Conservation (phyloP, 2,329 filamentous ascomycete species). For the Alternaria dauci region DNA sequence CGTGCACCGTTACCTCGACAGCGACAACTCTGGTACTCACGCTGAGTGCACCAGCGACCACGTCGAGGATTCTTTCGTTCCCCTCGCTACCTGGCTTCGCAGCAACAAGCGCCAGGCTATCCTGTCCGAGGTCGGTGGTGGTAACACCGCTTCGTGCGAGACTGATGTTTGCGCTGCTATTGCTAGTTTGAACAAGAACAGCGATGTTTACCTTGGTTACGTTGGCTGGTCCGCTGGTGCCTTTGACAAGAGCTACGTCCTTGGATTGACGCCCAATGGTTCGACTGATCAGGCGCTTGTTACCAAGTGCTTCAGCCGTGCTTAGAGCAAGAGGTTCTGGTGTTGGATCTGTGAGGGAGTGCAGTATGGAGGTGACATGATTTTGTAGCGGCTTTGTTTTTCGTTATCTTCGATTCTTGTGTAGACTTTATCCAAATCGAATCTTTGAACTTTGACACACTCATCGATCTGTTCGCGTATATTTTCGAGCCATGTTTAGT, state of each 20-base stretch:
- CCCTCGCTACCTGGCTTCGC: slow-evolving; percentile 49
- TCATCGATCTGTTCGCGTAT: background rate
- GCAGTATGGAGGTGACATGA: background rate
- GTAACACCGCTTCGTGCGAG: slow-evolving; percentile 48
- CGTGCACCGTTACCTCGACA: slow-evolving; percentile 55
- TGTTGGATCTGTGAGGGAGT: background rate
- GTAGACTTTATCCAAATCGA: slow-evolving; percentile 4
- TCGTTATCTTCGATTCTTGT: background rate
- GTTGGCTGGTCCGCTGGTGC: slow-evolving; percentile 42
- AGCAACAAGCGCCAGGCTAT: slow-evolving; percentile 51
- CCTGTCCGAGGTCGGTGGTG: slow-evolving; percentile 54
- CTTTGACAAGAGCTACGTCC: slow-evolving; percentile 35
- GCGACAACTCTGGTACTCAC: slow-evolving; percentile 51
- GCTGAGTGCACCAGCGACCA: slow-evolving; percentile 36
- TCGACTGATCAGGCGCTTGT: background rate
- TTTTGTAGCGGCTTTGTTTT: background rate
- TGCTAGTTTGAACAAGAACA: slow-evolving; percentile 42
- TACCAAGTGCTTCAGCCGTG: slow-evolving; percentile 1
- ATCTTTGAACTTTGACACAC: background rate
- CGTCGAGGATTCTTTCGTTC: slow-evolving; percentile 46
- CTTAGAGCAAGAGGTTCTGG: background rate
- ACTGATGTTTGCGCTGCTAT: slow-evolving; percentile 45
- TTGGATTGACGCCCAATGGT: slow-evolving; percentile 33
- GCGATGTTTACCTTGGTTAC: slow-evolving; percentile 46
- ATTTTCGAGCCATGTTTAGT: too few relatives aligned